Evolutionary conservation across 257 asterid species (phyloP).

Genomic region (Plantago major): DNA sequence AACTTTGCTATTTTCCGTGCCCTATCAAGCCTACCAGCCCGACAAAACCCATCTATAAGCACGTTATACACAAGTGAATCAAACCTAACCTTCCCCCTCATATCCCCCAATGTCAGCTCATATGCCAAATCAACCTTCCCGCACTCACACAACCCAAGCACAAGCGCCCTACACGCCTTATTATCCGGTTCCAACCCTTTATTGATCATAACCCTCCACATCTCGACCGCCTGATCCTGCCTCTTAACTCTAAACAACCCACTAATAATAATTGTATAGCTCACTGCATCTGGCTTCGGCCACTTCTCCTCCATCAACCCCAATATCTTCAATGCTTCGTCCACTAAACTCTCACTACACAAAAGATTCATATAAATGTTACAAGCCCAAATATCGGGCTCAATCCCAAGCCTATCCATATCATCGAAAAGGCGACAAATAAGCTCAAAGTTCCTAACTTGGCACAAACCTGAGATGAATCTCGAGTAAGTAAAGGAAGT

Average conservation of each 20-base stretch:
- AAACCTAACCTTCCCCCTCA: conserved; percentile 72
- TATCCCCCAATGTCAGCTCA: conserved; percentile 75
- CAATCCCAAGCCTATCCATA: conserved; percentile 65
- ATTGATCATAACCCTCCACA: conserved; percentile 72
- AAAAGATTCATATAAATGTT: conserved; percentile 72
- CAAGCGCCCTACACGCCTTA: conserved; percentile 83
- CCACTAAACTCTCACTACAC: conserved; percentile 69
- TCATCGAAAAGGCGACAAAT: conserved; percentile 63
- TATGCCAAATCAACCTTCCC: conserved; percentile 96
- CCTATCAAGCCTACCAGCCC: conserved; percentile 77
- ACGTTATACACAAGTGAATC: conserved; percentile 50
- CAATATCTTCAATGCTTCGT: conserved; percentile 58
- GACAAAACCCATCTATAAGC: conserved; percentile 80
- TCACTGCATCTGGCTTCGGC: conserved; percentile 67
- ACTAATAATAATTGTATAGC: conserved; percentile 66
- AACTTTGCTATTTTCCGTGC: conserved; percentile 60
- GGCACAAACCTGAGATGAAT: conserved; percentile 76
- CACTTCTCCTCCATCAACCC: conserved; percentile 68
- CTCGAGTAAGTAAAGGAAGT: conserved; percentile 85
- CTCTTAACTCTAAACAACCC: conserved; percentile 58
- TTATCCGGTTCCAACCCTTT: conserved; percentile 58
- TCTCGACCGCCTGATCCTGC: conserved; percentile 50
- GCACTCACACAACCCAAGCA: conserved; percentile 62
- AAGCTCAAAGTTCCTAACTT: conserved; percentile 70
- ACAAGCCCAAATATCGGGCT: conserved; percentile 89